Evolutionary conservation across 1,284 basidiomycete species (phyloP), one percentile per base, ranked within the genome.

Genomic region (Trametes polyzona): DNA sequence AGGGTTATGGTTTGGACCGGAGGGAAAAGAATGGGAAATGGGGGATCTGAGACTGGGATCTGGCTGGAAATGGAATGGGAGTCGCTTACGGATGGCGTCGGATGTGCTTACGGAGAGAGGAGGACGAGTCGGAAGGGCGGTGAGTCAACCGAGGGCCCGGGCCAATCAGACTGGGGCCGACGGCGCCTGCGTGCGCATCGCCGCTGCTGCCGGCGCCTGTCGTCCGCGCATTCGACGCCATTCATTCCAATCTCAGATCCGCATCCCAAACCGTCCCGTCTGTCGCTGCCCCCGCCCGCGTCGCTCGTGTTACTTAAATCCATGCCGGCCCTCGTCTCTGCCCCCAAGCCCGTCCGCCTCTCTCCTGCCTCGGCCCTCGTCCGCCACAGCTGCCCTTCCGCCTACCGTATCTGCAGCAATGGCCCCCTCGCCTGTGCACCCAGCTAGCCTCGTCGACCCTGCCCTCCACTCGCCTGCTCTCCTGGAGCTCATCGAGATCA

Each of bases 371-470:
- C 46, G 30, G 41, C 32, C 44, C 30, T 44, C 47, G 51, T 36
- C 49, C 49, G 32, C 47, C 58, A 35, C 63, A 10, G 37, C 61
- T 37, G 37, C 55, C 10, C 56, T 48, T 39, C 49, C 44, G 47
- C 33, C 51, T 52, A 51, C 24, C 27, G 2, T n/a, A 9, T 4
- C 39, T 36, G 17, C 52, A 57, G 7, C 43, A 47, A 61, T 52
- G 58, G 44, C 50, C 47, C 40, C 57, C 51, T 65, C 67, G 2
- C 73, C 80, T 7, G 57, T 87, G 40, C 86, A 89, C 73, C 79
- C 74, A 29, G 85, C 85, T 2, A 82, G 78, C 65, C 84, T 88
- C 66, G 81, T 89, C 48, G 81, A 88, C 71, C 75, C 84, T 17
- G 69, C 83, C 1, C 66, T 74, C 2, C 87, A 90, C 69, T 83